Evolutionary conservation across 495 filamentous ascomycete genomes (phyloP).

Genomic region (Podospora pseudoanserina): DNA sequence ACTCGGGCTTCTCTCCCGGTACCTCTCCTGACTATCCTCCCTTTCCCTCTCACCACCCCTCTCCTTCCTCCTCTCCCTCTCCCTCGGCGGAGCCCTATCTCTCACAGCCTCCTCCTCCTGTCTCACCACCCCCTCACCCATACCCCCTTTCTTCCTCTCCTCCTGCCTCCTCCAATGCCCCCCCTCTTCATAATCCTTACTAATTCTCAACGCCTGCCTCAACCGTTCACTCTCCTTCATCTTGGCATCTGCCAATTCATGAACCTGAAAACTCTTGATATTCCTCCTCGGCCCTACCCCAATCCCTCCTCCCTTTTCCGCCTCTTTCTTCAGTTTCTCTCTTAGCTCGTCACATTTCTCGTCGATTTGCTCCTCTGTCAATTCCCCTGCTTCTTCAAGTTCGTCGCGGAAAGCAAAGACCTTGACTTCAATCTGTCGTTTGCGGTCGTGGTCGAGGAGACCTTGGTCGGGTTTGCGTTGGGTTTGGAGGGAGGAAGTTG

Average conservation of each 20-base stretch:
- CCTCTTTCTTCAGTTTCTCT: constrained; percentile 57
- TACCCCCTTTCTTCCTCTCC: constrained; percentile 45
- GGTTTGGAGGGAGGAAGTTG: constrained; percentile 39
- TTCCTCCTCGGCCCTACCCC: constrained; percentile 43
- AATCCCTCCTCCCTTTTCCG: constrained; percentile 30
- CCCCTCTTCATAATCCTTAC: constrained; percentile 83
- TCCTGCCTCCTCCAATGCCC: constrained; percentile 69
- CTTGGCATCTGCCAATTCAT: constrained; percentile 94
- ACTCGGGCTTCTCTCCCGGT: neutral
- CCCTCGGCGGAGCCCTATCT: neutral
- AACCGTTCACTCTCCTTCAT: constrained; percentile 91
- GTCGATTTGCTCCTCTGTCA: constrained; percentile 80
- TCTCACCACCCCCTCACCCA: neutral
- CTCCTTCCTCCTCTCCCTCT: neutral
- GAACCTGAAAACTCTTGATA: constrained; percentile 89
- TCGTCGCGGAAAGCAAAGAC: constrained; percentile 86
- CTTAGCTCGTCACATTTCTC: constrained; percentile 59
- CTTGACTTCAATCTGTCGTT: constrained; percentile 82
- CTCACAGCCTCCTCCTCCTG: neutral
- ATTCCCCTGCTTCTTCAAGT: constrained; percentile 84
- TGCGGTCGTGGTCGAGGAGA: constrained; percentile 89
- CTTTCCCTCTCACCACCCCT: neutral
- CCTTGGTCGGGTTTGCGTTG: constrained; percentile 86
- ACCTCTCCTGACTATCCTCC: neutral
- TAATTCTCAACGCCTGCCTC: constrained; percentile 82